Evolutionary conservation across 331 rosid species (phyloP), one percentile per base, ranked within the genome.

Genomic region (Malus hybrid): DNA sequence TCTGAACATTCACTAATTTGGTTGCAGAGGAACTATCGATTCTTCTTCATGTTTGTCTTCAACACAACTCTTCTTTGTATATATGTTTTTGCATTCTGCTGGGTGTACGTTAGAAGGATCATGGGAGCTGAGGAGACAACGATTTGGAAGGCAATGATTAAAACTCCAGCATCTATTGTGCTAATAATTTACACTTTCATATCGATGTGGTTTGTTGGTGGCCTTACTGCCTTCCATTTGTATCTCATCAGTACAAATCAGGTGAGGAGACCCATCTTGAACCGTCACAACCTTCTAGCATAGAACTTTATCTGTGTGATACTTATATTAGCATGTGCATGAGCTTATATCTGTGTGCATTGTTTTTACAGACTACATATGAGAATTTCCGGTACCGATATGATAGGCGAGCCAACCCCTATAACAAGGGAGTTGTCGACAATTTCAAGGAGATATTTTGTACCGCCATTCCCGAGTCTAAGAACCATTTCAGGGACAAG

Each of bases 131-230:
- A 92, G 84, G 91, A 88, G 31, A 88, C 74, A 64, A 83, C 96
- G 28, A 86, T 94, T 78, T 92, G 96, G 99, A 92, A 82, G 82
- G 97, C 99, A 73, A 87, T 92, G 97, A 86, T 90, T 77, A 92
- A 88, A 85, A 94, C 93, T 67, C 99, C 99, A 16, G 97, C 95
- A 52, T 92, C 99, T 79, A 92, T 92, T 70, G 96, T 87, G 79
- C 87, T 94, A 44, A 92, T 94, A 66, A 27, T 90, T 52, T 94
- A 94, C 88, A 90, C 99, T 72, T 94, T 94, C 86, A 88, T 94
- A 82, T 82, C 93, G 27, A 90, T 94, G 97, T 94, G 99, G 99
- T 94, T 94, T 81, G 99, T 94, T 70, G 99, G 99, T n/a, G 99
- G 99, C 67, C 96, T 94, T 42, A 87, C 97, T 15, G 99, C 97